Percentiles rank a stretch among this genome's conserved stretches.
Conservation (phyloP, 495 filamentous ascomycete genomes). For the Trichoderma asperelloides region DNA sequence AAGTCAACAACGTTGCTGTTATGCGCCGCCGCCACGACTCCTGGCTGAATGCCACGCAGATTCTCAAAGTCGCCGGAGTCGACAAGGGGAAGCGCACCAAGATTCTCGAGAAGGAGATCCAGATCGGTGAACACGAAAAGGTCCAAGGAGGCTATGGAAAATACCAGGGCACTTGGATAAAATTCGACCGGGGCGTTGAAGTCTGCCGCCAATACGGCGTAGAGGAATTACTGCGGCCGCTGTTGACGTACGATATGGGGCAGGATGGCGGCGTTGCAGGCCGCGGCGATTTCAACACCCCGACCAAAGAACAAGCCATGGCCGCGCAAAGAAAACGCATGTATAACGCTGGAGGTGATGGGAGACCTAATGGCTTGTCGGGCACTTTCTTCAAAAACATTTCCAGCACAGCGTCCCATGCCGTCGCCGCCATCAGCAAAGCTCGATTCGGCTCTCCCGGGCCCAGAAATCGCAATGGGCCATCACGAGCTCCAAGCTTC, state of each 20-base stretch:
- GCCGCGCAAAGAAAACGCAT: conserved; percentile 88
- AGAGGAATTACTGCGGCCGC: conserved; percentile 71
- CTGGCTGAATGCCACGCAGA: conserved; percentile 95
- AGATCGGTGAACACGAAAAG: conserved; percentile 93
- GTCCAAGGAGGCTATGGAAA: conserved; percentile 97
- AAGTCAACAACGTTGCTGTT: conserved; percentile 79
- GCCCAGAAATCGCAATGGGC: conserved; percentile 47
- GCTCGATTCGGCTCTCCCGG: conserved; percentile 83
- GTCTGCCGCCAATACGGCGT: conserved; percentile 93
- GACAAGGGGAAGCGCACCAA: conserved; percentile 96
- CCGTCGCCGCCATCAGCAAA: conserved; percentile 91
- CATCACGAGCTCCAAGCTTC: conserved; percentile 42
- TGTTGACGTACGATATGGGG: conserved; percentile 82
- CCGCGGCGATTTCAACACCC: conserved; percentile 65
- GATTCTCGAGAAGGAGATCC: conserved; percentile 94
- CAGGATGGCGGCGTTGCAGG: conserved; percentile 59
- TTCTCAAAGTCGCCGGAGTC: conserved; percentile 91
- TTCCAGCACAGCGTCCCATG: conserved; percentile 81
- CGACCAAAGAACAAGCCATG: conserved; percentile 99
- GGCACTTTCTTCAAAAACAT: conserved; percentile 96
- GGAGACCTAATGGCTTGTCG: conserved; percentile 52
- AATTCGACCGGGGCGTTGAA: conserved; percentile 79
- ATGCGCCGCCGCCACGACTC: conserved; percentile 89
- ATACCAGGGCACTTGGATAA: conserved; percentile 98
- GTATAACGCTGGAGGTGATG: conserved; percentile 66